phyloP scores from a whole-genome alignment of 2,329 filamentous ascomycete genomes.

The Penicillium sp. region DNA sequence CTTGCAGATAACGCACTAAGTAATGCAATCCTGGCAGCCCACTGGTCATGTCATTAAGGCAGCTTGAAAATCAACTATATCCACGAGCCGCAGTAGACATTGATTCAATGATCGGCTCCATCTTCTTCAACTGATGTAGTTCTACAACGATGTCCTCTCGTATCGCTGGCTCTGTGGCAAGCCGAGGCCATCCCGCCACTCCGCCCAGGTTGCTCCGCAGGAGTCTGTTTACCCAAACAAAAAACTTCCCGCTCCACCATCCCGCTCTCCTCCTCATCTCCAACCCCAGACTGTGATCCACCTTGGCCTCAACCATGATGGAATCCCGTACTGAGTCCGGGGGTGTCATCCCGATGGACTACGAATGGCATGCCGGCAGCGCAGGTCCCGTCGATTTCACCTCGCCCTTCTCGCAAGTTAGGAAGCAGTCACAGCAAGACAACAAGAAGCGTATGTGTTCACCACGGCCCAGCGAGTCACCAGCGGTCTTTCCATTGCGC shows the following conservation, averaged over 20 bases:
- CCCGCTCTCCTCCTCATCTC: constrained; percentile 12
- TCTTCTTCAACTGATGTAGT: no score
- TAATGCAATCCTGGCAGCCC: background rate
- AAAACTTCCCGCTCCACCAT: constrained; percentile 21
- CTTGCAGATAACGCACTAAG: background rate
- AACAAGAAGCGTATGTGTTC: constrained; percentile 48
- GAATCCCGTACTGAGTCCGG: constrained; percentile 36
- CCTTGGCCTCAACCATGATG: constrained; percentile 29
- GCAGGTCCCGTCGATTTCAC: constrained; percentile 46
- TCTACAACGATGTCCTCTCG: no score
- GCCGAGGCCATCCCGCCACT: constrained; percentile 7
- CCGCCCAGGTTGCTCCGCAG: constrained; percentile 21
- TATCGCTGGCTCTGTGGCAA: background rate
- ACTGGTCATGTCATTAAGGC: no score
- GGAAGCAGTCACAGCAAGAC: constrained; percentile 39
- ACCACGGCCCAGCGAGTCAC: background rate
- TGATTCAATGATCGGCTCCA: no score
- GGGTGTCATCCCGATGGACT: constrained; percentile 54
- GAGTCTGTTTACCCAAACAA: constrained; percentile 28
- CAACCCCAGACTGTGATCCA: constrained; percentile 9
- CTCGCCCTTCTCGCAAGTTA: constrained; percentile 53
- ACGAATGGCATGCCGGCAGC: constrained; percentile 47
- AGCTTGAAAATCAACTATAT: no score
- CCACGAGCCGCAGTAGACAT: no score
- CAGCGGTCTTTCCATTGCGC: background rate